phyloP scores from a whole-genome alignment of 352 stramenopile species.

The Thalassiosira hispida region DNA sequence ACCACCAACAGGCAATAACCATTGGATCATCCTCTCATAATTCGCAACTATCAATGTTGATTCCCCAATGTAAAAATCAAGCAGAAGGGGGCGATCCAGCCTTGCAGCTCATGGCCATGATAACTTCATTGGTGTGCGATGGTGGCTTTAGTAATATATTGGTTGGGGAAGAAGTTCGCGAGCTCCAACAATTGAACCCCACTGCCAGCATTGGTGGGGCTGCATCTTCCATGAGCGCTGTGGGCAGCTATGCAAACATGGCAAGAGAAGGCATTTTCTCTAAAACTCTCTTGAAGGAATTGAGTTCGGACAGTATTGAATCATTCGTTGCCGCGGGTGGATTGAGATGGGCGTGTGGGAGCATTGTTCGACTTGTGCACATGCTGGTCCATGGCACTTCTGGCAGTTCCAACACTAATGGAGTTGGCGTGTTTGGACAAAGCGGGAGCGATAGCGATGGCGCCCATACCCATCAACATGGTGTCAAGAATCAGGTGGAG shows the following conservation, averaged over 20 bases:
- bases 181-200: background rate
- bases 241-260: background rate
- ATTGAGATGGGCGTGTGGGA: constrained; percentile 44
- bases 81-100: constrained; percentile 44
- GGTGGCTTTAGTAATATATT: constrained; percentile 46
- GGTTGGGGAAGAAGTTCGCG: constrained; percentile 25
- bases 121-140: constrained; percentile 40
- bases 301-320: constrained; percentile 40
- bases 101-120: constrained; percentile 52
- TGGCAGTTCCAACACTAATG: background rate
- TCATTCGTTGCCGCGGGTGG: constrained; percentile 51
- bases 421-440: too few species aligned
- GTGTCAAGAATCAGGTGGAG: background rate
- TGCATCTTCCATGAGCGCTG: background rate
- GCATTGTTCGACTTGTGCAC: constrained; percentile 42
- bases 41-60: constrained; percentile 3
- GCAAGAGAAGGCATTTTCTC: constrained; percentile 2
- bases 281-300: constrained; percentile 14
- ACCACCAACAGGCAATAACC: background rate
- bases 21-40: background rate
- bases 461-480: background rate
- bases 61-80: constrained; percentile 21
- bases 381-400: constrained; percentile 24
- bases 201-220: background rate
- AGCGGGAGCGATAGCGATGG: background rate